Base-by-base conservation (phyloP, 208 protist genomes). In the Crithidia mellificae region DNA sequence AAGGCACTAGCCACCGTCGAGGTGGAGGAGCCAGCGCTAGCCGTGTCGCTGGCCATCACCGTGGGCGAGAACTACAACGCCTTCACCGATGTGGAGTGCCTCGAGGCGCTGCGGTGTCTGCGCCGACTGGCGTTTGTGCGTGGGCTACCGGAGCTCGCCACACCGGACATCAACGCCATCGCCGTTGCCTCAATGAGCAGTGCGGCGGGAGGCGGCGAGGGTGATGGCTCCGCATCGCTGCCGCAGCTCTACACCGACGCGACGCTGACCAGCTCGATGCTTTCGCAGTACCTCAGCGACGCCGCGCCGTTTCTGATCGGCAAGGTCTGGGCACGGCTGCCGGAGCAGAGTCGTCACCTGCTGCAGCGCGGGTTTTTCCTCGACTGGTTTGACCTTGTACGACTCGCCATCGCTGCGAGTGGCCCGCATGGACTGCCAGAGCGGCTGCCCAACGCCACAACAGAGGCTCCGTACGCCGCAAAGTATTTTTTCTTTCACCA, bases 401-500 rank as follows among this genome's bases (percentile, higher is more conserved):
- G 70, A 6, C 78, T 96, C 9, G 80, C 91, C 39, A 56, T 93
- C 30, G 91, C 91, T 53, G 34, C 86, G 36, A 68, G 77, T n/a
- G 84, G 87, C 20, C 53, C 46, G 36, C 56, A 74, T 49, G 46
- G 52, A 12, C 58, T 93, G 27, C 87, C 87, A 12, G 52, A 66
- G 19, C 73, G 76, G 47, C 77, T 96, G 61, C 91, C 91, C 29
- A 92, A 92, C 70, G 39, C 85, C 15, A 77, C 72, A 47, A 91
- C 77, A 64, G 73, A 83, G 32, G 87, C 83, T 6, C 58, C 73
- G 27, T 92, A 91, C 69, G 81, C 84, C 27, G 65, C 80, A 39
- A 93, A 92, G 77, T 93, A 88, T 65, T 68, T 92, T 20, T 96
- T 92, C 54, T 73, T 96, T 9, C 86, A 78, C 49, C 79, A 91